Evolutionary conservation across 768 basidiomycete genomes (phyloP).

Genomic region (Suillus bovinus): DNA sequence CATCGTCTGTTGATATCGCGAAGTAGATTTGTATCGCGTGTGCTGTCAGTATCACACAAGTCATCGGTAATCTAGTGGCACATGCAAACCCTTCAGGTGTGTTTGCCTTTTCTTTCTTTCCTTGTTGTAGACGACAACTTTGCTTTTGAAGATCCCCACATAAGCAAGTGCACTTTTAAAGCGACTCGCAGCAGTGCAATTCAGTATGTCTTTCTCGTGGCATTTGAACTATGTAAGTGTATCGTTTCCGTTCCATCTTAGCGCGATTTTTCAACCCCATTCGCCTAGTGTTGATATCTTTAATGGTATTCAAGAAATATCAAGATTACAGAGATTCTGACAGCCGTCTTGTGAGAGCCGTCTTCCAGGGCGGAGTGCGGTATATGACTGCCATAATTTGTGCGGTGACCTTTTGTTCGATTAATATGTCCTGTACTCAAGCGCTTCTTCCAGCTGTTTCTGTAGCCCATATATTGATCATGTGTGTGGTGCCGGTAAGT

Average conservation of each 20-base stretch:
- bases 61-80: not conserved
- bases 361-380: not conserved
- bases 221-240: not conserved
- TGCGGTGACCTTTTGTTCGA: not conserved
- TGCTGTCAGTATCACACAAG: not conserved
- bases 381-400: conserved; percentile 2
- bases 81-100: not conserved
- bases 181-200: not conserved
- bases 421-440: not conserved
- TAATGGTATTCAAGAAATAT: conserved; percentile 3
- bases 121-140: not conserved
- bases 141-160: not conserved
- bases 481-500: not conserved
- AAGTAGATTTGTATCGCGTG: not conserved
- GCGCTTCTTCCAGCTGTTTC: not conserved
- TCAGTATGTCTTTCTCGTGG: not conserved
- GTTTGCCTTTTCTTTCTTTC: not conserved
- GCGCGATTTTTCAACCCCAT: not conserved
- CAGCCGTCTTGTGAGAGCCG: not conserved
- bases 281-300: not conserved
- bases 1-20: not conserved
- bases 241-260: not conserved
- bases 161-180: conserved; percentile 4
- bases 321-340: not conserved
- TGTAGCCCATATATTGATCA: not conserved